Percentiles rank a stretch among this genome's conserved stretches.
Evolutionary conservation across 108 stramenopile species (phyloP).

Genomic region (Aureococcus anophagefferens): DNA sequence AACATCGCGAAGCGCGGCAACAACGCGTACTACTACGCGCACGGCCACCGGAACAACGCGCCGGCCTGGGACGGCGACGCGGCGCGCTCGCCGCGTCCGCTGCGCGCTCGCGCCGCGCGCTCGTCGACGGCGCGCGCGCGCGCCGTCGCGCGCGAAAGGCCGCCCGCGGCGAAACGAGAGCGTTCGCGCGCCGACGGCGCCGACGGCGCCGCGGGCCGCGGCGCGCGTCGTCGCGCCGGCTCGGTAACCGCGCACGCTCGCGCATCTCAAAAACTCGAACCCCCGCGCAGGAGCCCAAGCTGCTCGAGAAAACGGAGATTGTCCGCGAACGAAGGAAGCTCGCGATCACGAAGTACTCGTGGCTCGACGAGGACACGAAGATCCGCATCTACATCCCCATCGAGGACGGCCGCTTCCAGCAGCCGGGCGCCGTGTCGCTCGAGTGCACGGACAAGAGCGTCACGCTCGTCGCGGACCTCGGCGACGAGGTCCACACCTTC

Average conservation of each 20-base stretch:
- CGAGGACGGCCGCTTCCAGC: not conserved
- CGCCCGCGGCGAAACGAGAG: no score
- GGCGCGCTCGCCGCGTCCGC: no score
- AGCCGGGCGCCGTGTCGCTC: not conserved
- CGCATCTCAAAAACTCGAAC: no score
- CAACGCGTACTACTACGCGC: slow-evolving; percentile 23
- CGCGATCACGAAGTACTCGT: not conserved
- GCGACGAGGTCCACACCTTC: not conserved
- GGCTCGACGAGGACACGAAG: slow-evolving; percentile 15
- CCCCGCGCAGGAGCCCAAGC: no score
- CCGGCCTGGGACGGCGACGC: not conserved
- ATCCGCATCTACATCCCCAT: slow-evolving; percentile 9
- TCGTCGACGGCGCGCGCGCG: no score
- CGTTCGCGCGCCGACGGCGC: no score
- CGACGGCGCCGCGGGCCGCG: no score
- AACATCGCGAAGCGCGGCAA: slow-evolving; percentile 8
- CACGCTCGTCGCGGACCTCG: not conserved
- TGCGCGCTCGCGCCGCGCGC: no score
- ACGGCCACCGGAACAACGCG: slow-evolving; percentile 2
- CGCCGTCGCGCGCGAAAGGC: no score
- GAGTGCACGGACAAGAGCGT: not conserved
- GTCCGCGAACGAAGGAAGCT: no score
- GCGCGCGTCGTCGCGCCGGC: no score
- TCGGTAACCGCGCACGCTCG: no score
- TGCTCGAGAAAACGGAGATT: not conserved